Evolutionary conservation across 108 stramenopile genomes (phyloP).

Genomic region (Seminavis robusta): DNA sequence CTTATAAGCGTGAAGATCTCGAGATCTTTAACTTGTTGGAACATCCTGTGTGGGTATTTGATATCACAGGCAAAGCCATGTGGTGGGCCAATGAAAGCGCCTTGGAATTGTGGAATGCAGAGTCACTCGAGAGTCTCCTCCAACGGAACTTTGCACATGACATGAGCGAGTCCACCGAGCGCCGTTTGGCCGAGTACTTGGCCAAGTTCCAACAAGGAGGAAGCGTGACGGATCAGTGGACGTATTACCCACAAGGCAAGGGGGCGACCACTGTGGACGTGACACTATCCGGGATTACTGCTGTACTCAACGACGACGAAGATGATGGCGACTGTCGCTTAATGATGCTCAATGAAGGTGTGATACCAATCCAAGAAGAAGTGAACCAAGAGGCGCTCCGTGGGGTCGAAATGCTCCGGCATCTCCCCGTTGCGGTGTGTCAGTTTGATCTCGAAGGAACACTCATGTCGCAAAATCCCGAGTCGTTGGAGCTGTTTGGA

Average conservation of each 20-base stretch:
- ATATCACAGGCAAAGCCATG: constrained; percentile 17
- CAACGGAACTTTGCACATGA: constrained; percentile 19
- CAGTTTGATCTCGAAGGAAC: constrained; percentile 40
- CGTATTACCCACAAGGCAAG: constrained; percentile 38
- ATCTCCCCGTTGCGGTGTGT: constrained; percentile 44
- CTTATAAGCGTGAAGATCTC: constrained; percentile 13
- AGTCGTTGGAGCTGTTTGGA: constrained; percentile 19
- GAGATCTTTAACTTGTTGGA: constrained; percentile 19
- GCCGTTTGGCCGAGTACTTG: constrained; percentile 18
- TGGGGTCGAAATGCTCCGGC: constrained; percentile 42
- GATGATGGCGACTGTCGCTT: constrained; percentile 16
- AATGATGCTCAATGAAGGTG: constrained; percentile 13
- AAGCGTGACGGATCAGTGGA: constrained; percentile 34
- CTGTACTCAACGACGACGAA: too few relatives aligned
- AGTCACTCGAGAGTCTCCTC: constrained; percentile 15
- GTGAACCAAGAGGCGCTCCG: constrained; percentile 23
- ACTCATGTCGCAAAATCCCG: constrained; percentile 47
- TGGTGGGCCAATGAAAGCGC: constrained; percentile 35
- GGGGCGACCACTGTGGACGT: constrained; percentile 19
- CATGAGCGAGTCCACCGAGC: constrained; percentile 12
- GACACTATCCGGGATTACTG: constrained; percentile 14
- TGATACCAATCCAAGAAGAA: constrained; percentile 8
- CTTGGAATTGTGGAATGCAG: constrained; percentile 20
- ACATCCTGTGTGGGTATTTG: constrained; percentile 40
- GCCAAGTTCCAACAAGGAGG: constrained; percentile 17